Evolutionary conservation across 1,284 basidiomycete species (phyloP).

Genomic region (Malassezia yamatoensis): DNA sequence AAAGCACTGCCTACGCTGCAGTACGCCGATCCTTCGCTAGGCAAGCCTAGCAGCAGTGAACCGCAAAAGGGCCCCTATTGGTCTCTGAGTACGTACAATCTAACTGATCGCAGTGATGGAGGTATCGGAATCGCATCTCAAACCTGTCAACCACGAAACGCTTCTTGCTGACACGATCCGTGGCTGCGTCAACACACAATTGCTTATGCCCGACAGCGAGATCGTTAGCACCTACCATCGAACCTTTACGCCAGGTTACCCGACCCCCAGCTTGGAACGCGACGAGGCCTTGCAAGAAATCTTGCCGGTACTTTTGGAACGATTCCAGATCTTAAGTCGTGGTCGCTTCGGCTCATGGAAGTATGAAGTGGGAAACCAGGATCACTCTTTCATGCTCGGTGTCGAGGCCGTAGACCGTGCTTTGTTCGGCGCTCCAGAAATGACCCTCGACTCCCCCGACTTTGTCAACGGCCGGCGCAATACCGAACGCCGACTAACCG

Average conservation of each 20-base stretch:
- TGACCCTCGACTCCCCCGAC: slow-evolving; percentile 51
- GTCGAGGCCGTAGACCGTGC: slow-evolving; percentile 53
- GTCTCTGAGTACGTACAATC: slow-evolving; percentile 28
- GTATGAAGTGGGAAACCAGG: slow-evolving; percentile 54
- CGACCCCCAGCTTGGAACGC: slow-evolving; percentile 51
- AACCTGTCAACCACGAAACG: slow-evolving; percentile 52
- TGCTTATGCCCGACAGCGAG: slow-evolving; percentile 52
- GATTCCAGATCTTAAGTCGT: slow-evolving; percentile 51
- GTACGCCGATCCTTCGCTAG: slow-evolving; percentile 50
- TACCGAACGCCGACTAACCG: slow-evolving; percentile 47
- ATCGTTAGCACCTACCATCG: slow-evolving; percentile 53
- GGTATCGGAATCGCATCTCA: slow-evolving; percentile 52
- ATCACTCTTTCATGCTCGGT: slow-evolving; percentile 54
- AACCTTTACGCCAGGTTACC: slow-evolving; percentile 52
- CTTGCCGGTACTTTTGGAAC: slow-evolving; percentile 50
- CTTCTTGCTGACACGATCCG: slow-evolving; percentile 52
- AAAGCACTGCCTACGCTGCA: slow-evolving; percentile 51
- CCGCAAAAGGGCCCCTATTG: slow-evolving; percentile 51
- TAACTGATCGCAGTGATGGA: slow-evolving; percentile 51
- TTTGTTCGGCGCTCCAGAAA: slow-evolving; percentile 50
- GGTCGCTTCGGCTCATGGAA: slow-evolving; percentile 55
- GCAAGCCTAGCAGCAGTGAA: slow-evolving; percentile 41
- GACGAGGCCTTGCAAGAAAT: slow-evolving; percentile 51
- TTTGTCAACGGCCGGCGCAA: slow-evolving; percentile 52
- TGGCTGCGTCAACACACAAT: slow-evolving; percentile 52